Percentiles rank a stretch among this genome's conserved stretches.
These are phyloP conservation scores for Datisca glomerata DNA, from an alignment of 306 rosid species.

Conservation along the genomic window DNA sequence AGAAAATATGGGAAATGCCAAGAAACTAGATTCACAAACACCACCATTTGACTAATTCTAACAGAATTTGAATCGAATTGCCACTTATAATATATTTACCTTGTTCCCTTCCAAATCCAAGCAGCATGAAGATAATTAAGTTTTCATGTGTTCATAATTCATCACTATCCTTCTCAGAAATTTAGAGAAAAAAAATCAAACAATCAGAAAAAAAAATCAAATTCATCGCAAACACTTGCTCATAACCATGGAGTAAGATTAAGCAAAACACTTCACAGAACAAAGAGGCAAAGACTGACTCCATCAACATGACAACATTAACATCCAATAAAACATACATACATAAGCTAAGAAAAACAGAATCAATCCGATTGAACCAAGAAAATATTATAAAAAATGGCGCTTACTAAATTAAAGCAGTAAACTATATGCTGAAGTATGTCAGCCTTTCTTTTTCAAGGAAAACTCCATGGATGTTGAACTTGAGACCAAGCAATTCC, in stretches of 20 bases:
- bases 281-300: too few species aligned
- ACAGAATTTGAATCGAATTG: background rate
- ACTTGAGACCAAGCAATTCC: too few species aligned
- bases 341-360: background rate
- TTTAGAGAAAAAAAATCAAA: too few species aligned
- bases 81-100: background rate
- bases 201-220: too few species aligned
- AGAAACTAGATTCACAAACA: background rate
- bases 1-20: background rate
- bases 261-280: too few species aligned
- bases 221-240: too few species aligned
- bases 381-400: background rate
- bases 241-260: too few species aligned
- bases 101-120: background rate
- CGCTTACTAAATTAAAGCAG: background rate
- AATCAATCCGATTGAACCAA: too few species aligned
- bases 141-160: conserved; percentile 5
- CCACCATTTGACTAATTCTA: too few species aligned
- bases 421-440: background rate
- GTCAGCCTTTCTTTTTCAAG: background rate
- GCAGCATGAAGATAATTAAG: background rate
- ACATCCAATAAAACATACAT: too few species aligned
- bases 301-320: too few species aligned
- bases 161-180: too few species aligned
- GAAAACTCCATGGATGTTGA: background rate